Evolutionary conservation across 2,329 filamentous ascomycete genomes (phyloP).

Genomic region (Ramularia collo-cygni): DNA sequence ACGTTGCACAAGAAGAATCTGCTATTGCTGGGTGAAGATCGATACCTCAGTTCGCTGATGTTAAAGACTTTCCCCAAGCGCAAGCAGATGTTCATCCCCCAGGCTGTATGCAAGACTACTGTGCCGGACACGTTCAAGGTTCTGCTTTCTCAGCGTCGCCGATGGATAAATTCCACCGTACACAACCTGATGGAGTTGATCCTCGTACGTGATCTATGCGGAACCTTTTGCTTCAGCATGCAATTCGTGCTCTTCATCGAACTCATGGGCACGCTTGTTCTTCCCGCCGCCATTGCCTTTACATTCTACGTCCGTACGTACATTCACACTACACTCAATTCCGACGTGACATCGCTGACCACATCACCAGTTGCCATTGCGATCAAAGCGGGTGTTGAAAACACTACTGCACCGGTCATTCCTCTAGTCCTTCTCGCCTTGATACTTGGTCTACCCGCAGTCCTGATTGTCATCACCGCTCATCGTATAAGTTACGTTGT

Average conservation of each 20-base stretch:
- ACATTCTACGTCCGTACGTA: slow-evolving; percentile 88
- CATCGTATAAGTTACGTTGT: slow-evolving; percentile 85
- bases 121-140: slow-evolving; percentile 91
- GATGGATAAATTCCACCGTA: slow-evolving; percentile 99
- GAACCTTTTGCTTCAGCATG: slow-evolving; percentile 99
- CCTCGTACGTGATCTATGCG: slow-evolving; percentile 89
- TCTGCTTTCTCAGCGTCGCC: slow-evolving; percentile 83
- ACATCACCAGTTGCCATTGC: slow-evolving; percentile 65
- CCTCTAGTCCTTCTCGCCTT: slow-evolving; percentile 81
- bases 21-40: slow-evolving; percentile 84
- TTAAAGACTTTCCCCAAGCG: slow-evolving; percentile 97
- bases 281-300: slow-evolving; percentile 93
- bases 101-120: slow-evolving; percentile 97
- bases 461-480: slow-evolving; percentile 88
- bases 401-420: slow-evolving; percentile 66
- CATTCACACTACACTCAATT: neutral
- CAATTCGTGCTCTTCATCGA: slow-evolving; percentile 97
- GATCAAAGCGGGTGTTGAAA: slow-evolving; percentile 57
- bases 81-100: slow-evolving; percentile 96
- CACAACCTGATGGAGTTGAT: slow-evolving; percentile 98
- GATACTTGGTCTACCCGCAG: slow-evolving; percentile 86
- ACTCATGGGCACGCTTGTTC: slow-evolving; percentile 84
- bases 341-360: slow-evolving; percentile 23
- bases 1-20: slow-evolving; percentile 97
- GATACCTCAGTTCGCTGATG: slow-evolving; percentile 95